Evolutionary conservation across 2,329 filamentous ascomycete genomes (phyloP), one percentile per base, ranked within the genome.

Genomic region (Talaromyces amestolkiae): DNA sequence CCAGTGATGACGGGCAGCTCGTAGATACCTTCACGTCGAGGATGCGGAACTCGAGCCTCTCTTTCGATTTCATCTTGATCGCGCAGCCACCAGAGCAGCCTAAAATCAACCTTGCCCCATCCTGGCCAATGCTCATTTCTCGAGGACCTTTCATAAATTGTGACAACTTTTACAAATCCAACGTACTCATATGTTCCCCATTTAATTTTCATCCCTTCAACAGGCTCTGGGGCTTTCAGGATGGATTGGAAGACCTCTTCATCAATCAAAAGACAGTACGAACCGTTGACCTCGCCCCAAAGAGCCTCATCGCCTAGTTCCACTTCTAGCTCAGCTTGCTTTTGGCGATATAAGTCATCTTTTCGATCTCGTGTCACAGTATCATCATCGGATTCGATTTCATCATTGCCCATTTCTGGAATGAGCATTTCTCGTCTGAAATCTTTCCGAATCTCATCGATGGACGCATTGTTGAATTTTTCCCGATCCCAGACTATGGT

Each of bases 71-170:
- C 43, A 61, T 61, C 31, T 1, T 33, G 1, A n/a, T 11, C n/a
- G 17, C 17, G 15, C n/a, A 24, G 22, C 19, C 17, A 27, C 41
- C 27, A 61, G 58, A 61, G 58, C 45, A 49, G 33, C 11, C 43
- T 43, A 13, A 61, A 61, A 49, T 61, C 58, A 61, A 61, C 6
- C 43, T 24, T 61, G 3, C 41, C 58, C 58, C 58, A 61, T 43
- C 41, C 43, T 51, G 58, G 58, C 43, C 58, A 61, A 24, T 61
- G 15, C 2, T 60, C 27, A n/a, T 22, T 60, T 60, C 24, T 47
- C 3, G 22, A 17, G 3, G 58, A 60, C 11, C 15, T 45, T 47
- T 22, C 19, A 24, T 47, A 24, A 47, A 7, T 4, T 22, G 43
- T 24, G 8, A 47, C 10, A 13, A 47, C 13, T 11, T 47, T 47